Base-by-base conservation (phyloP, 129 eudicot species). In the Flaveria robusta region DNA sequence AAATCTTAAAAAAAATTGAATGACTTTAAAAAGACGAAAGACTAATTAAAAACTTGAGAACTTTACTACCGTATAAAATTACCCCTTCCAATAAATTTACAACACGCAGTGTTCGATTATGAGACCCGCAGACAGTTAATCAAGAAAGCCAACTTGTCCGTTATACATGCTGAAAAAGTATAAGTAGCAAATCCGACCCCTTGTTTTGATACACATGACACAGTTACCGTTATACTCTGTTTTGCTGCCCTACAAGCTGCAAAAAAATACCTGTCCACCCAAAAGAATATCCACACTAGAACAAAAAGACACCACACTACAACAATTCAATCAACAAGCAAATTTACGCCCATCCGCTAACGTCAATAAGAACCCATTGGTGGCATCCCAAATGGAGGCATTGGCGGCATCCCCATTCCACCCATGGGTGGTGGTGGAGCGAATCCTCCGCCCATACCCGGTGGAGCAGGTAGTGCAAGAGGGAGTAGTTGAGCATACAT, bases 351-450 rank as follows among this genome's bases (percentile, higher is more conserved):
- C 14, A 47, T 11, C 52, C 52, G 14, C 52, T 14, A 14, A 3
- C 3, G 66, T 59, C 49, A 26, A 69, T 91, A 91, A 31, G 85
- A 79, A 23, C 92, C 92, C 97, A 91, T 91, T 60, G 92, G 88
- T 3, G 97, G 97, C 97, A 91, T 91, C 55, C 97, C 97, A 67
- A 76, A 91, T 24, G 96, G 88, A 27, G 92, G 91, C 97, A 91
- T 88, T 54, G 97, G 94, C 26, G 97, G 96, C 97, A 91, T 91
- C 12, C 96, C 97, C 93, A 90, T 90, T 71, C 96, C 96, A 19
- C 83, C 79, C 96, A 89, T 87, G 4, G 84, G 82, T 45, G 88
- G 88, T 31, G 90, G 97, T 8, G 87, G 93, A 8, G 82, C 91
- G 74, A 26, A 14, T 74, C 85, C 47, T 52, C 87, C 91, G 2